Base-by-base conservation (phyloP, 495 filamentous ascomycete species). In the Friedmanniomyces simplex region DNA sequence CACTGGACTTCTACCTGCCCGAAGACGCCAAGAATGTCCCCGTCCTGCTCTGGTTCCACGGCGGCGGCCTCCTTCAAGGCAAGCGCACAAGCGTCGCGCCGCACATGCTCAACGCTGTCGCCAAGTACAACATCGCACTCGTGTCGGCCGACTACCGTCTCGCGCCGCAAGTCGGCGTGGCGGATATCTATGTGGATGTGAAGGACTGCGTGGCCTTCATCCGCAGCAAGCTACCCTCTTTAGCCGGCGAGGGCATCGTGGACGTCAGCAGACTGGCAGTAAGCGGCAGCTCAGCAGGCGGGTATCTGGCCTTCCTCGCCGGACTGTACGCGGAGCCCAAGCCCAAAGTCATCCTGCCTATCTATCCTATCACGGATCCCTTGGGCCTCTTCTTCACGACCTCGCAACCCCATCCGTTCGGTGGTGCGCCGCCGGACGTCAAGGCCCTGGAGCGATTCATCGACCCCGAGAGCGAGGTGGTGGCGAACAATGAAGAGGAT, bases 41-140 rank as follows among this genome's bases (percentile, higher is more conserved):
- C 0, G 57, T 67, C 21, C 55, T 68, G 12, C 52, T 69, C n/a
- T 70, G 63, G 60, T 66, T 70, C 18, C 67, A 70, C 54, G 68
- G 66, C n/a, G 68, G 66, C 30, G 68, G 68, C 8, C 55, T 62
- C 11, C 59, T 62, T 1, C 59, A 62, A 58, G 59, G 59, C 42
- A n/a, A 34, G 1, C 54, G 59, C n/a, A 30, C 18, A 1, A 5
- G 1, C 21, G 24, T 54, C 10, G 0, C 59, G 0, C 54, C 59
- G 16, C 53, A 58, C 54, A 48, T 62, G 49, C 41, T 58, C 18
- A 20, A 26, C 11, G 59, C 37, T 1, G 50, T 62, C 11, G 1
- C 22, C 13, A 57, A 53, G 34, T 50, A 62, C 49, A 53, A 53
- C 20, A n/a, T 48, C 45, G 48, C 54, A 13, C 13, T 52, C 50